phyloP scores from a whole-genome alignment of 345 rosid genomes.

The Aegle marmelos region DNA sequence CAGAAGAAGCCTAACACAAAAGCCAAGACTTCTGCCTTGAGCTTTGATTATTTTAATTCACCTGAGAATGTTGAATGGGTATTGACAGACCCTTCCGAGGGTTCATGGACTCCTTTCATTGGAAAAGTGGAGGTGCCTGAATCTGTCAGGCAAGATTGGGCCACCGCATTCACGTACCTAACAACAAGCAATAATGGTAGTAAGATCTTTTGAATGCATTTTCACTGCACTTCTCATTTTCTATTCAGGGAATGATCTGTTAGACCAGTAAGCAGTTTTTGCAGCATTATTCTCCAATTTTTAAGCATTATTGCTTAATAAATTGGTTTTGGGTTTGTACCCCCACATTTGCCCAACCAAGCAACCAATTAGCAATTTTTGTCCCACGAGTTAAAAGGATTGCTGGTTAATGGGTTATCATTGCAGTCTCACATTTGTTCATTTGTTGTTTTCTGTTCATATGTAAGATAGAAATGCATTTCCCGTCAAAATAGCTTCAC shows the following conservation, averaged over 20 bases:
- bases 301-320: not conserved
- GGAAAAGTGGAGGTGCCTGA: constrained; percentile 27
- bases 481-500: not conserved
- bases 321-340: not conserved
- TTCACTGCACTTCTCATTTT: not conserved
- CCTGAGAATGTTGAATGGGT: constrained; percentile 42
- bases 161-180: constrained; percentile 20
- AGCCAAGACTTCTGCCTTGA: not conserved
- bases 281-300: not conserved
- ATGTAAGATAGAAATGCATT: not conserved
- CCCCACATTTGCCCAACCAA: not conserved
- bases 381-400: not conserved
- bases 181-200: not conserved
- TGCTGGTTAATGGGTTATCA: not conserved
- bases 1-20: constrained; percentile 22
- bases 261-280: not conserved
- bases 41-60: constrained; percentile 29
- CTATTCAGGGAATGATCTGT: not conserved
- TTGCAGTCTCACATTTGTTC: not conserved
- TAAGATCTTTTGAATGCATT: not conserved
- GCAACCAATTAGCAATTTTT: constrained; percentile 1
- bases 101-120: constrained; percentile 36
- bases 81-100: constrained; percentile 23
- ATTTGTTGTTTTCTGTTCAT: not conserved
- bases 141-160: constrained; percentile 30